A percentile compares a stretch with the other conserved stretches of the same genome.
Conservation (phyloP, 495 filamentous ascomycete species). For the Geoglossum glabrum region DNA sequence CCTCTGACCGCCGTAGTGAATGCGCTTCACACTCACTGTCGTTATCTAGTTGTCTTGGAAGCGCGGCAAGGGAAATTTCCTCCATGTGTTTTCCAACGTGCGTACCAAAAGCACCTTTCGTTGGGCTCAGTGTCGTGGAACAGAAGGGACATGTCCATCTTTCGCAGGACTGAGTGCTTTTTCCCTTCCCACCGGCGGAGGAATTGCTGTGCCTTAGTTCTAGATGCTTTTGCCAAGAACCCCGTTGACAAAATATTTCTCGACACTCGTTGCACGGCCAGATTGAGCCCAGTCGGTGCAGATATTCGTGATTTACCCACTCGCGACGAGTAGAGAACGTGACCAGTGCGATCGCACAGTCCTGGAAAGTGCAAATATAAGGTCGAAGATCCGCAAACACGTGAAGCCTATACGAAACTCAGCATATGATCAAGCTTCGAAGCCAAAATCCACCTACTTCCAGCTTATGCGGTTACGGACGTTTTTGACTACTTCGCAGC, state of each 20-base stretch:
- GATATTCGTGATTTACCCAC: slow-evolving; percentile 17
- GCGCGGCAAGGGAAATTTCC: slow-evolving; percentile 11
- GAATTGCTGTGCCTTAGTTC: neutral
- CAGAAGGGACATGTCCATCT: slow-evolving; percentile 7
- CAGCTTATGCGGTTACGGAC: slow-evolving; percentile 9
- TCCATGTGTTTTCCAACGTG: slow-evolving; percentile 15
- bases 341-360: slow-evolving; percentile 10
- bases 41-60: no score
- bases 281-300: slow-evolving; percentile 8
- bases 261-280: slow-evolving; percentile 4
- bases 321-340: slow-evolving; percentile 11
- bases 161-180: neutral
- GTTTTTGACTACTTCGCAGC: neutral
- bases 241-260: neutral
- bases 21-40: no score
- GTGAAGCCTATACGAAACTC: slow-evolving; percentile 9
- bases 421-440: neutral
- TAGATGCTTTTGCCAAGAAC: neutral
- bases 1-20: no score
- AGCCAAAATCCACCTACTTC: slow-evolving; percentile 4
- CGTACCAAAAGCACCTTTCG: slow-evolving; percentile 8
- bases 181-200: neutral
- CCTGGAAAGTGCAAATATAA: slow-evolving; percentile 18
- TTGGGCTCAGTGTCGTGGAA: neutral
- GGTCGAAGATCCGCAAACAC: slow-evolving; percentile 18